phyloP scores from a whole-genome alignment of 257 asterid species.

The Penstemon newberryi region DNA sequence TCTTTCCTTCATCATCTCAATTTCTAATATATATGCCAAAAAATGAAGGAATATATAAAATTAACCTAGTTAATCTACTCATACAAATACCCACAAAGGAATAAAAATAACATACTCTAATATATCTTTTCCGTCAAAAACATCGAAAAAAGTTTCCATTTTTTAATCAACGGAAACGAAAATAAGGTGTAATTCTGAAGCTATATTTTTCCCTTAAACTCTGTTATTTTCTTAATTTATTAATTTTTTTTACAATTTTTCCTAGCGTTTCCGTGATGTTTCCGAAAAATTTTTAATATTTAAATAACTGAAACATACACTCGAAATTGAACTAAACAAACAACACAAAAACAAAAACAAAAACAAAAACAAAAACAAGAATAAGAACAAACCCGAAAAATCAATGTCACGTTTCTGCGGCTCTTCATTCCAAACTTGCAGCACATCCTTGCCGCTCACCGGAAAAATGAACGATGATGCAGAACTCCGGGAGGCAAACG shows the following conservation, averaged over 20 bases:
- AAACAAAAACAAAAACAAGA: not conserved
- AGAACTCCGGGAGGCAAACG: slow-evolving; percentile 25
- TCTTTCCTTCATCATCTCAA: slow-evolving; percentile 86
- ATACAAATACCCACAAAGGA: too few relatives aligned
- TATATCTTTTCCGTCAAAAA: not conserved
- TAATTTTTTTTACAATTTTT: too few relatives aligned
- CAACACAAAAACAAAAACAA: not conserved
- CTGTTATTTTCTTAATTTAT: too few relatives aligned
- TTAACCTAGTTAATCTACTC: not conserved
- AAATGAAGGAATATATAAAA: not conserved
- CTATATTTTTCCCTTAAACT: too few relatives aligned
- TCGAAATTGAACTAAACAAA: too few relatives aligned
- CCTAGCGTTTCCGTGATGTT: too few relatives aligned
- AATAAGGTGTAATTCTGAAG: too few relatives aligned
- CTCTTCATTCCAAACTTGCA: slow-evolving; percentile 31
- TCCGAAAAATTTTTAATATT: too few relatives aligned
- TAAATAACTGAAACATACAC: too few relatives aligned
- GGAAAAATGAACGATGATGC: slow-evolving; percentile 40
- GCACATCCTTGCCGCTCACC: slow-evolving; percentile 33
- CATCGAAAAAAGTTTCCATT: too few relatives aligned
- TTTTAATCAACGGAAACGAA: too few relatives aligned
- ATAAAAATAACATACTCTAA: not conserved
- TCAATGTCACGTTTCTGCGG: slow-evolving; percentile 33
- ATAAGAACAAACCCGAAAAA: slow-evolving; percentile 42
- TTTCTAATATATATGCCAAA: slow-evolving; percentile 36